Conservation (phyloP, 2,329 filamentous ascomycete species). For the Colletotrichum navitas region DNA sequence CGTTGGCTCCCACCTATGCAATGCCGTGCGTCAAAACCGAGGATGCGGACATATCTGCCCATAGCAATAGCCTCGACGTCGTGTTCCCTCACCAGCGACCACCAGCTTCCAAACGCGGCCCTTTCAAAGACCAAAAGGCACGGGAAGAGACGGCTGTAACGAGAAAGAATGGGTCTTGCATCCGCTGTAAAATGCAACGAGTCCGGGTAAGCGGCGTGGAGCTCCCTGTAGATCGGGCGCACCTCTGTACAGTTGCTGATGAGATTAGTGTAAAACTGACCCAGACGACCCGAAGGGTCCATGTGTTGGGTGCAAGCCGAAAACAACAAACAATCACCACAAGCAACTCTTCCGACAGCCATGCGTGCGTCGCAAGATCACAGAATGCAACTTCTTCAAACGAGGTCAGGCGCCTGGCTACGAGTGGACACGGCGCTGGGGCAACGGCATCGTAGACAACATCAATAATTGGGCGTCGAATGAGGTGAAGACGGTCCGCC, state of each 20-base stretch:
- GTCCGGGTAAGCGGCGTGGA: constrained; percentile 64
- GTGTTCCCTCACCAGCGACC: constrained; percentile 53
- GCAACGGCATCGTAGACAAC: constrained; percentile 63
- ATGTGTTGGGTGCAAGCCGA: constrained; percentile 66
- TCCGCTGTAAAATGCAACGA: constrained; percentile 72
- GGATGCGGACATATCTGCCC: neutral
- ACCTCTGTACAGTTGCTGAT: neutral
- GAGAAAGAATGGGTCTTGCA: constrained; percentile 69
- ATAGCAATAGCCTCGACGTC: constrained; percentile 47
- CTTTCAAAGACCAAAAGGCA: constrained; percentile 65
- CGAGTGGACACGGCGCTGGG: constrained; percentile 72
- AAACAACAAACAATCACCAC: constrained; percentile 58
- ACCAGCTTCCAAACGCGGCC: constrained; percentile 60
- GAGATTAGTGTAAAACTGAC: constrained; percentile 65
- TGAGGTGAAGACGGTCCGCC: constrained; percentile 62
- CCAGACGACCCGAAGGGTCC: constrained; percentile 59
- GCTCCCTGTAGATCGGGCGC: neutral
- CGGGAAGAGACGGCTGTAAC: constrained; percentile 69
- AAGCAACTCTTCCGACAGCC: constrained; percentile 62
- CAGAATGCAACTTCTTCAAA: constrained; percentile 69
- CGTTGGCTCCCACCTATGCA: constrained; percentile 12
- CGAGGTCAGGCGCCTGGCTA: constrained; percentile 68
- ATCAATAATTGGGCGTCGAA: constrained; percentile 68
- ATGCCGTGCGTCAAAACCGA: constrained; percentile 43
- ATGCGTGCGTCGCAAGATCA: constrained; percentile 72